Evolutionary conservation across 306 rosid genomes (phyloP).

Genomic region (Sicyos edulis): DNA sequence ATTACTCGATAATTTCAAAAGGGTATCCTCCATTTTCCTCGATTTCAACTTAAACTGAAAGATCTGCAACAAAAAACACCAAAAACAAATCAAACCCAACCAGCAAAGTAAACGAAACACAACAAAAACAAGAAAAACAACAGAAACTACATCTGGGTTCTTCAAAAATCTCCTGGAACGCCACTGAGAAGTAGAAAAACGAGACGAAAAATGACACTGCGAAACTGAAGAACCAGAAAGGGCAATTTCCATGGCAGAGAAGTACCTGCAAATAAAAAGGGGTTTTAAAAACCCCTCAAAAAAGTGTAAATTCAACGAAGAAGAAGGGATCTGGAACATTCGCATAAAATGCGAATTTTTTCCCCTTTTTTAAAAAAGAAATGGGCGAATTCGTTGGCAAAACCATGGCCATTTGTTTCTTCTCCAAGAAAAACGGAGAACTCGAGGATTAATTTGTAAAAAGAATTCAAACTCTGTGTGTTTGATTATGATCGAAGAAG

Average conservation of each 20-base stretch:
- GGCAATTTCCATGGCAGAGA: constrained; percentile 54
- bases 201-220: constrained; percentile 26
- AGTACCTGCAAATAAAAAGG: neutral
- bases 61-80: constrained; percentile 37
- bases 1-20: constrained; percentile 30
- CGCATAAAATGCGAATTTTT: constrained; percentile 17
- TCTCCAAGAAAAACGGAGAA: constrained; percentile 98
- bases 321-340: constrained; percentile 21
- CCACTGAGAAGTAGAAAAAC: constrained; percentile 20
- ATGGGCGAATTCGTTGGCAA: constrained; percentile 39
- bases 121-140: neutral
- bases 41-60: constrained; percentile 34
- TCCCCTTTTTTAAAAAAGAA: neutral
- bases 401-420: constrained; percentile 32
- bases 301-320: constrained; percentile 19
- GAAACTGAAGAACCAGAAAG: constrained; percentile 42
- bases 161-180: constrained; percentile 22
- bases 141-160: constrained; percentile 32
- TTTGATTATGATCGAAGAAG: neutral
- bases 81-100: constrained; percentile 11
- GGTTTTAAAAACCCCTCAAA: neutral
- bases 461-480: neutral
- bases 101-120: constrained; percentile 7
- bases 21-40: constrained; percentile 37
- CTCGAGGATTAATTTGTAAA: constrained; percentile 26